Evolutionary conservation across 2,329 filamentous ascomycete genomes (phyloP), one percentile per base, ranked within the genome.

Genomic region (Sordariomycetes sp.): DNA sequence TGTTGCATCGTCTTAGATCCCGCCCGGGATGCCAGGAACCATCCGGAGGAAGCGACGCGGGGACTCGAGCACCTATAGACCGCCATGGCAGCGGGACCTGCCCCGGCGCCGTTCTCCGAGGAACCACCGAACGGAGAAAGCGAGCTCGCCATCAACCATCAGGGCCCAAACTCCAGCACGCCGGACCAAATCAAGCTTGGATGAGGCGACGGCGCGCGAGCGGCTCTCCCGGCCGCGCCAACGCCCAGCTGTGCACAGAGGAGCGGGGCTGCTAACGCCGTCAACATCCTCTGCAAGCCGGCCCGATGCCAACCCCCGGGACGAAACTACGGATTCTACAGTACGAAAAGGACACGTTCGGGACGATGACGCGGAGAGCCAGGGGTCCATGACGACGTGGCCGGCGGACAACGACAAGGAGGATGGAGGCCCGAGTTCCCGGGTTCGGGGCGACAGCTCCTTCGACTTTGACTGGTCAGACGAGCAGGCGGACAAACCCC

Each of bases 381-480:
- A 24, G 20, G 32, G 36, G 10, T 55, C 53, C 2, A 55, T 55
- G 53, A 55, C 35, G 24, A 55, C 53, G 1, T 48, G 36, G 36
- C 12, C 6, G 25, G 25, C 36, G 10, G 22, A 32, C 10, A 13
- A 36, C 15, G 25, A 55, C 15, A 13, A 36, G 17, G 25, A 55
- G 6, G 42, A 7, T 1, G 53, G 22, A 35, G 13, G 15, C n/a
- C 35, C 6, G 2, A 51, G 42, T 22, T 12, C n/a, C 45, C 45
- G 20, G 8, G 8, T 12, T 20, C 45, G 10, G 20, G 45, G 13
- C 3, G 22, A 10, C 45, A 10, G 12, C 15, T n/a, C 8, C 35
- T 56, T 56, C 45, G n/a, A 56, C 20, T 52, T 52, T 45, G 55
- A 56, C 42, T 55, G 53, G 53, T 22, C 54, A 7, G 39, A 55